Conservation (phyloP, 2,329 filamentous ascomycete genomes). For the Cordyceps pruinosa region DNA sequence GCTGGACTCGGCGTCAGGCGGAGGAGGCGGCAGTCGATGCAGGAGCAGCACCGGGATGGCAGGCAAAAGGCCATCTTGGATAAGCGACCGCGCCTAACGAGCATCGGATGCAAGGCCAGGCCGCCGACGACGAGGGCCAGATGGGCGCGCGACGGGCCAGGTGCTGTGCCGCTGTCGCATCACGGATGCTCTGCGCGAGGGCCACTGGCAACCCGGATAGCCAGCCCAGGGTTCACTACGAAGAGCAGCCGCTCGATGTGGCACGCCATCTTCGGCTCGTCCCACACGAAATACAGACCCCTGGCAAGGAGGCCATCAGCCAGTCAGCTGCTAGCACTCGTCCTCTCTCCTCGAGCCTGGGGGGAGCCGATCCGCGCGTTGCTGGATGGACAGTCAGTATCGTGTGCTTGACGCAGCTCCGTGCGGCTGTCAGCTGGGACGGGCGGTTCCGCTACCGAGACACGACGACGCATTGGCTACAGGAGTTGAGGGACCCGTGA, state of each 20-base stretch:
- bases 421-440: background rate
- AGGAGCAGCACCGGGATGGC: background rate
- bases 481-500: background rate
- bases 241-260: background rate
- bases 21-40: background rate
- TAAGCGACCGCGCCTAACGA: constrained; percentile 1
- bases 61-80: background rate
- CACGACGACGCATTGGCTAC: background rate
- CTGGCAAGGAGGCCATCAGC: background rate
- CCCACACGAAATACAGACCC: background rate
- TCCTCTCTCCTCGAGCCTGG: too few relatives aligned
- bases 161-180: background rate
- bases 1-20: background rate
- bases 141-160: background rate
- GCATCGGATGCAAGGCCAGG: background rate
- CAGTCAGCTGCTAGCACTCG: too few relatives aligned
- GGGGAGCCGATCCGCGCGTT: background rate
- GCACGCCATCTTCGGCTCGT: background rate
- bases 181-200: background rate
- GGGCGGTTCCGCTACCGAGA: background rate
- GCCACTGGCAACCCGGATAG: background rate
- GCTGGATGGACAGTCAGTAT: background rate
- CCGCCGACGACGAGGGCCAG: background rate
- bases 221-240: background rate
- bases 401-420: background rate